phyloP scores from a whole-genome alignment of 257 asterid genomes.

The Cinchona pubescens region DNA sequence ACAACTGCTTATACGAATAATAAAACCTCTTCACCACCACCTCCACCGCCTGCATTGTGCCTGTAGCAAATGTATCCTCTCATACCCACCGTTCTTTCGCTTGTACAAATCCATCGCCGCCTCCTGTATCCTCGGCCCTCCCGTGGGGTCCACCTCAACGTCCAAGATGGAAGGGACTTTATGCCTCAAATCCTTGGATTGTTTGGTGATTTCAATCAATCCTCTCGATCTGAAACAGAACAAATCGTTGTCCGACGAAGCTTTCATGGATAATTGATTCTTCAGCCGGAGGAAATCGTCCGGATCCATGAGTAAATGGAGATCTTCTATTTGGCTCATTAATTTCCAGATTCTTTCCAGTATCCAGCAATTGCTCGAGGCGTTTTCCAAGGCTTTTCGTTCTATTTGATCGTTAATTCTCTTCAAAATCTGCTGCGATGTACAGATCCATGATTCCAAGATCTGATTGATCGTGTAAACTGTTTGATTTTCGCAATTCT shows the following conservation, averaged over 20 bases:
- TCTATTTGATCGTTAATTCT: conserved; percentile 48
- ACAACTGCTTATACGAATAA: conserved; percentile 64
- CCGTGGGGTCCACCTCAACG: conserved; percentile 86
- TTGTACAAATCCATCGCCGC: conserved; percentile 77
- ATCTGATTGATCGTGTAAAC: conserved; percentile 67
- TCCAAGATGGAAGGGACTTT: conserved; percentile 69
- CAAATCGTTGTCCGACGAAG: conserved; percentile 54
- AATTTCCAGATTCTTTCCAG: conserved; percentile 68
- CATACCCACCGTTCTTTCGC: conserved; percentile 36
- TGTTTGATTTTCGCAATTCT: conserved; percentile 56
- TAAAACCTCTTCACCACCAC: conserved; percentile 72
- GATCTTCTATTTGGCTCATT: conserved; percentile 54
- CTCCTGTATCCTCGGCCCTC: conserved; percentile 87
- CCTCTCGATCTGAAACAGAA: conserved; percentile 74
- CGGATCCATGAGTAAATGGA: conserved; percentile 77
- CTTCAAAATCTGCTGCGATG: conserved; percentile 41
- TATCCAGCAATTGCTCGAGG: conserved; percentile 58
- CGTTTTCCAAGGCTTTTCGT: conserved; percentile 31
- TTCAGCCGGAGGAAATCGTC: conserved; percentile 77
- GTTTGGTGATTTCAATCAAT: conserved; percentile 57
- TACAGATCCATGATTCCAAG: conserved; percentile 71
- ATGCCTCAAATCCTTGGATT: conserved; percentile 67
- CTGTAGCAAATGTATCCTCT: conserved; percentile 70
- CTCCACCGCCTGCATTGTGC: conserved; percentile 86
- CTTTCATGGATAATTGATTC: conserved; percentile 57